Evolutionary conservation across 805 yeast species (phyloP).

Genomic region (Candida xyloterini): DNA sequence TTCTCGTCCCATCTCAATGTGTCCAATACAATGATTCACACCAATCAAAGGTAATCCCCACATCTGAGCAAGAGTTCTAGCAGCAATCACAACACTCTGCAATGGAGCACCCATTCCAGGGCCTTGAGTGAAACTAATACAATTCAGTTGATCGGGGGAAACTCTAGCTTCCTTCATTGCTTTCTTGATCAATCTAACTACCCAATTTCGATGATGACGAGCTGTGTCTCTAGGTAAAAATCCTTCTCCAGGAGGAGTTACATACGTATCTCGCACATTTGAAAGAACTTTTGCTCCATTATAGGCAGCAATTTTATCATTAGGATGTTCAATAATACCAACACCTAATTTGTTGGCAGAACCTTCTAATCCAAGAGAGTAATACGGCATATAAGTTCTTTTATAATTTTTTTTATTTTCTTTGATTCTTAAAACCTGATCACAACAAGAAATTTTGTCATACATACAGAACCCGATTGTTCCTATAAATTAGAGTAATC

Average conservation of each 20-base stretch:
- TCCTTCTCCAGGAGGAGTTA: conserved; percentile 98
- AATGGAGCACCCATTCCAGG: conserved; percentile 99
- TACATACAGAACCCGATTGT: conserved; percentile 8
- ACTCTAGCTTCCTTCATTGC: conserved; percentile 65
- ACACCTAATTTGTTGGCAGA: conserved; percentile 96
- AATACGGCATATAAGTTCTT: conserved; percentile 1
- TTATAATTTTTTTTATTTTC: not conserved
- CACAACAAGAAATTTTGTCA: not conserved
- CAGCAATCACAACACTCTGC: conserved; percentile 89
- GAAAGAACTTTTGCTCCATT: conserved; percentile 75
- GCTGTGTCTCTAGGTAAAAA: conserved; percentile 96
- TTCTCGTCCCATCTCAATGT: conserved; percentile 98
- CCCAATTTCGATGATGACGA: conserved; percentile 95
- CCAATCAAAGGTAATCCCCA: conserved; percentile 88
- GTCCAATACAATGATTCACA: conserved; percentile 97
- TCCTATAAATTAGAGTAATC: conserved; percentile 10
- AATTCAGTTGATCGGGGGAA: conserved; percentile 52
- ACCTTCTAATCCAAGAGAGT: conserved; percentile 90
- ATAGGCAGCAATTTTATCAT: conserved; percentile 51
- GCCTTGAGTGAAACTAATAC: conserved; percentile 93
- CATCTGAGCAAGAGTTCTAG: conserved; percentile 75
- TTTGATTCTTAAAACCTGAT: conserved; percentile 1
- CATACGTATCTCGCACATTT: conserved; percentile 92
- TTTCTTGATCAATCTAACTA: conserved; percentile 64
- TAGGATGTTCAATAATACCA: conserved; percentile 77